Evolutionary conservation across 257 asterid genomes (phyloP).

Genomic region (Nicotiana sylvestris): DNA sequence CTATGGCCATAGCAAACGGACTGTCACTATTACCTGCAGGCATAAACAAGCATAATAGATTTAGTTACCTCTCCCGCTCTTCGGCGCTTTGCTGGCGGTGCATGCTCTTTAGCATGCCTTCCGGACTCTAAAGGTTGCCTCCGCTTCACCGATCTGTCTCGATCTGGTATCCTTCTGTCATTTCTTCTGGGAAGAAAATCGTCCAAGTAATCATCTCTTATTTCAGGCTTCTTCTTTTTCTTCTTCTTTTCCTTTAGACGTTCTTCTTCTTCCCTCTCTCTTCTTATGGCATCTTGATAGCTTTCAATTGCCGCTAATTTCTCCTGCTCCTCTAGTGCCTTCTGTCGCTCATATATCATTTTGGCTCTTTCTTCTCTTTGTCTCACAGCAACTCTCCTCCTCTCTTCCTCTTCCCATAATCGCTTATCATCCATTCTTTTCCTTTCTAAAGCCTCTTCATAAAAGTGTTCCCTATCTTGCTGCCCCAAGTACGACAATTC

Average conservation of each 20-base stretch:
- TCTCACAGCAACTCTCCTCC: constrained; percentile 50
- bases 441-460: constrained; percentile 57
- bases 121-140: constrained; percentile 49
- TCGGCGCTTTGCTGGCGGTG: constrained; percentile 75
- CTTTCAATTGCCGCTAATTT: constrained; percentile 59
- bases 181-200: constrained; percentile 65
- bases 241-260: constrained; percentile 60
- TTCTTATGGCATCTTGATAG: constrained; percentile 65
- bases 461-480: constrained; percentile 34
- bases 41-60: neutral
- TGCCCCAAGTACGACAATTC: constrained; percentile 71
- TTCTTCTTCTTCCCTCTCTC: constrained; percentile 95
- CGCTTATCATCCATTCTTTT: constrained; percentile 52
- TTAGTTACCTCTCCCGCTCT: constrained; percentile 85
- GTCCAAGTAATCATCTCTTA: constrained; percentile 59
- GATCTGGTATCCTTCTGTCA: constrained; percentile 67
- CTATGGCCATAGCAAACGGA: neutral
- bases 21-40: neutral
- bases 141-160: constrained; percentile 58
- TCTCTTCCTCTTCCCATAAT: constrained; percentile 60
- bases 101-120: constrained; percentile 40
- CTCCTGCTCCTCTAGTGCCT: constrained; percentile 53
- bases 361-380: constrained; percentile 54
- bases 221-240: constrained; percentile 67
- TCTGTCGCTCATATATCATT: constrained; percentile 46